These are phyloP conservation scores for Micromonas pusilla DNA, from an alignment of 139 green algal species.

Conservation along the genomic window DNA sequence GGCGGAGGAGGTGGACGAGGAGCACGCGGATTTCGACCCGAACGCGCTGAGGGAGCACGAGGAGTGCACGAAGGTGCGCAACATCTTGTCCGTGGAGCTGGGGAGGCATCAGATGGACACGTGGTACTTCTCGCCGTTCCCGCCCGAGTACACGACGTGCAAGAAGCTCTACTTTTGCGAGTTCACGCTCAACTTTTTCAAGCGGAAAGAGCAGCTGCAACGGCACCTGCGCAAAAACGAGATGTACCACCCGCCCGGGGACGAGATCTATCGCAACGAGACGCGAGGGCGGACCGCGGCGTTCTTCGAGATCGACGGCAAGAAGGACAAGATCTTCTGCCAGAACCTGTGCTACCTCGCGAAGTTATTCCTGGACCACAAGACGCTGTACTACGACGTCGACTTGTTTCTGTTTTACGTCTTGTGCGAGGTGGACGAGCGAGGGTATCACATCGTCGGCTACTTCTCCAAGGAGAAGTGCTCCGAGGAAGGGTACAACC, in stretches of 20 bases:
- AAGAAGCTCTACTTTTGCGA: slow-evolving; percentile 97
- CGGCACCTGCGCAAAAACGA: slow-evolving; percentile 84
- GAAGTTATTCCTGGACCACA: slow-evolving; percentile 99
- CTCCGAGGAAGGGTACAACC: slow-evolving; percentile 78
- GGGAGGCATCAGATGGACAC: slow-evolving; percentile 90
- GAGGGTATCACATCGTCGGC: slow-evolving; percentile 92
- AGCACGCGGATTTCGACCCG: slow-evolving; percentile 88
- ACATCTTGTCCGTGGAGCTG: slow-evolving; percentile 90
- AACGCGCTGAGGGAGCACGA: slow-evolving; percentile 85
- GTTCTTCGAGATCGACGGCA: slow-evolving; percentile 72
- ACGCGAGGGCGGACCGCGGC: slow-evolving; percentile 12
- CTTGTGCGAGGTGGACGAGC: slow-evolving; percentile 90
- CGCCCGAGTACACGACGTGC: slow-evolving; percentile 78
- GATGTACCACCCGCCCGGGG: slow-evolving; percentile 85
- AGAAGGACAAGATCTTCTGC: slow-evolving; percentile 86
- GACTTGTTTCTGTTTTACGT: slow-evolving; percentile 99
- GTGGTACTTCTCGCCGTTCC: slow-evolving; percentile 97
- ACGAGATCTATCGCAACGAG: slow-evolving; percentile 88
- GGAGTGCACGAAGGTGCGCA: slow-evolving; percentile 99
- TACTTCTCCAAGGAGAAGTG: slow-evolving; percentile 62
- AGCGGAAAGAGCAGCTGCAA: slow-evolving; percentile 66
- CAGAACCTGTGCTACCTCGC: slow-evolving; percentile 97
- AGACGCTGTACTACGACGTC: slow-evolving; percentile 98
- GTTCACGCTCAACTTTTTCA: slow-evolving; percentile 82
- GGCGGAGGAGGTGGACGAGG: slow-evolving; percentile 45